Percentiles rank a stretch among this genome's conserved stretches.
Conservation (phyloP, 2,329 filamentous ascomycete species). For the Fusarium papillatum region DNA sequence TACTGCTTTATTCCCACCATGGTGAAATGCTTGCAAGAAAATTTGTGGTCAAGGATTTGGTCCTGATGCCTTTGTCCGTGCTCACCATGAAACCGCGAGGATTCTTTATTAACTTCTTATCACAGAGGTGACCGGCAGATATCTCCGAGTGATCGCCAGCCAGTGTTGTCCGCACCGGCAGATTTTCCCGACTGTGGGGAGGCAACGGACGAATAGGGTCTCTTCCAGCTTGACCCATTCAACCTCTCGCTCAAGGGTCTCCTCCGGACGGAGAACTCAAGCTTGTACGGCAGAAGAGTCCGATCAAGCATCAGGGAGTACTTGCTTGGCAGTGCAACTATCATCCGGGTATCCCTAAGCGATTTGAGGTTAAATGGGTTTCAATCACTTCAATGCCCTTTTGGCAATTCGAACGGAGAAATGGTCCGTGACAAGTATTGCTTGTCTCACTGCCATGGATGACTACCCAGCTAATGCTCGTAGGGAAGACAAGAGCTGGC, state of each 20-base stretch:
- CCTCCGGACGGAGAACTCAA: background rate
- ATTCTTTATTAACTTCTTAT: background rate
- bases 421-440: background rate
- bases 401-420: background rate
- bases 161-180: background rate
- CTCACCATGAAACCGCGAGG: background rate
- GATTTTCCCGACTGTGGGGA: background rate
- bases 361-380: background rate
- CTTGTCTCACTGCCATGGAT: background rate
- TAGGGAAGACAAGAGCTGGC: background rate
- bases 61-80: background rate
- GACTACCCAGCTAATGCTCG: background rate
- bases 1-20: constrained; percentile 51
- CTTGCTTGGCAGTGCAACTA: background rate
- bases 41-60: background rate
- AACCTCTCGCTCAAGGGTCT: background rate
- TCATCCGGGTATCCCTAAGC: background rate
- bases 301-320: background rate
- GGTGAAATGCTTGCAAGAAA: background rate
- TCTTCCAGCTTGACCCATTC: background rate
- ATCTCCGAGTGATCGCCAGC: background rate
- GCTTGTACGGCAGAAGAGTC: background rate
- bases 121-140: background rate
- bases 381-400: background rate
- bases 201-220: background rate